Evolutionary conservation across 192 early-diverging fungal genomes (phyloP).

Genomic region (Backusella psychrophila): DNA sequence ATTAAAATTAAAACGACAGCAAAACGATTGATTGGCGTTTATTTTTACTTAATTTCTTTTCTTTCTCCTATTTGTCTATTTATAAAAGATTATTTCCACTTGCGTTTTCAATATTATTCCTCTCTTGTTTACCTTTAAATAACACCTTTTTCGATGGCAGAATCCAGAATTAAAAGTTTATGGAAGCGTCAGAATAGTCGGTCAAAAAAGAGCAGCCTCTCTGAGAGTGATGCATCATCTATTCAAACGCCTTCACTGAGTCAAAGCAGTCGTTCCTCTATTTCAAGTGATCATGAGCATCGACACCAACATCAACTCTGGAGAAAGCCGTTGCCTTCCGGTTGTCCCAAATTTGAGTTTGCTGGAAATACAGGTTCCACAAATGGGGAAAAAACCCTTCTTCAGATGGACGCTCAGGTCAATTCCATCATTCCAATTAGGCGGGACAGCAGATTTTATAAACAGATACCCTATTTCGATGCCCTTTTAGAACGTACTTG

Average conservation of each 20-base stretch:
- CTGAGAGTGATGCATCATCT: neutral
- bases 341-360: neutral
- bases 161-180: neutral
- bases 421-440: neutral
- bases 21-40: constrained; percentile 1
- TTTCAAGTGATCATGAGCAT: neutral
- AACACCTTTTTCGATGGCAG: neutral
- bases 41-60: neutral
- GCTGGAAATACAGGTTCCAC: neutral
- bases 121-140: neutral
- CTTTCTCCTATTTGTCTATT: neutral
- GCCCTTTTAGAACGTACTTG: neutral
- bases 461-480: neutral
- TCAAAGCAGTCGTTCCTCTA: neutral
- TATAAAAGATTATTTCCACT: neutral
- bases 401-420: neutral
- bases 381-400: neutral
- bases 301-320: neutral
- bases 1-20: neutral
- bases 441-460: neutral
- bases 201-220: neutral
- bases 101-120: neutral
- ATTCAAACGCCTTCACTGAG: neutral
- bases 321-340: neutral
- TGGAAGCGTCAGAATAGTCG: neutral